Evolutionary conservation across 1,284 basidiomycete genomes (phyloP).

Genomic region (Ustilago nuda): DNA sequence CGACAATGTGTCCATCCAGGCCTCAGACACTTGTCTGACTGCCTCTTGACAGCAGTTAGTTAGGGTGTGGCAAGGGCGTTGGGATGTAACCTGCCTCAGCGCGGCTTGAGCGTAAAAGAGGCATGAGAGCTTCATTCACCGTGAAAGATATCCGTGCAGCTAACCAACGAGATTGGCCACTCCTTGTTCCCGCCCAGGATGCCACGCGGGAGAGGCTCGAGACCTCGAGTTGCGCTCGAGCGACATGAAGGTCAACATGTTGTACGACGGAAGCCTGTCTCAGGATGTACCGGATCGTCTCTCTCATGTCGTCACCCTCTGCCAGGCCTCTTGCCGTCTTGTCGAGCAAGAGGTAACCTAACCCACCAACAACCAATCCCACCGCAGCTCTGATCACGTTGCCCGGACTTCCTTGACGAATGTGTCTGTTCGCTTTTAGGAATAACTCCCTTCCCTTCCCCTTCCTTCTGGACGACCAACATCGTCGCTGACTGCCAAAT

Average conservation of each 20-base stretch:
- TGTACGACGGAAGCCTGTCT: neutral
- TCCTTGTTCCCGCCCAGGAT: neutral
- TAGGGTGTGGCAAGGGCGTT: too few species aligned
- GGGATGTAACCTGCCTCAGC: neutral
- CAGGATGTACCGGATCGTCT: neutral
- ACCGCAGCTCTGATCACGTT: neutral
- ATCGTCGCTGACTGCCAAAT: neutral
- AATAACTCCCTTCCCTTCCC: neutral
- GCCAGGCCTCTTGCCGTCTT: too few species aligned
- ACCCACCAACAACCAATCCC: neutral
- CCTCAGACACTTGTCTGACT: neutral
- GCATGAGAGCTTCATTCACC: too few species aligned
- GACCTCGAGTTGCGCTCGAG: neutral
- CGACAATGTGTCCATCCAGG: neutral
- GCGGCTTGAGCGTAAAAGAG: too few species aligned
- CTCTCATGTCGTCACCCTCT: neutral
- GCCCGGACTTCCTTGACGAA: neutral
- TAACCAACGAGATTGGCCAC: neutral
- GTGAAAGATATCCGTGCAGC: too few species aligned
- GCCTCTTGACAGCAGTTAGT: too few species aligned
- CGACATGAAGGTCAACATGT: neutral
- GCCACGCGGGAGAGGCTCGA: conserved; percentile 1
- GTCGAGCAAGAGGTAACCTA: neutral
- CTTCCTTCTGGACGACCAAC: neutral
- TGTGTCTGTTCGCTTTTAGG: neutral